Evolutionary conservation across 108 stramenopile species (phyloP).

Genomic region (Parietichytrium sp.): DNA sequence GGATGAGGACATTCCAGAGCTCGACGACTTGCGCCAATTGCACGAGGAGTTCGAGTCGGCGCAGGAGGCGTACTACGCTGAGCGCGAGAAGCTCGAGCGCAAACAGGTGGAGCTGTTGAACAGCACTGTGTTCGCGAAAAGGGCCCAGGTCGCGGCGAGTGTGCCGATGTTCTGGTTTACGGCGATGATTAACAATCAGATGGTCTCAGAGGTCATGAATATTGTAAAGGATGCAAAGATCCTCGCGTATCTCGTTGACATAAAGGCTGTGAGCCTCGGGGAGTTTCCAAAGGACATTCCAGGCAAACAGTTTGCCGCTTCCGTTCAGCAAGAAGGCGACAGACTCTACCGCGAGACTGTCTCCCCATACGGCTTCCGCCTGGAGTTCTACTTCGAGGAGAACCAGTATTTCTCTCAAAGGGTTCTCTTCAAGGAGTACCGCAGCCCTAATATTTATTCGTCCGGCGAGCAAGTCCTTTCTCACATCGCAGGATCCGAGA

Average conservation of each 20-base stretch:
- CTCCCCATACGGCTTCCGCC: not conserved
- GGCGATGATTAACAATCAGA: not conserved
- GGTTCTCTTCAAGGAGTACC: not conserved
- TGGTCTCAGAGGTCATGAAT: not conserved
- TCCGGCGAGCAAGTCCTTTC: not conserved
- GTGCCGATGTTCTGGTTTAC: slow-evolving; percentile 6
- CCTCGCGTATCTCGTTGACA: no score
- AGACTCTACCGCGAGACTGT: not conserved
- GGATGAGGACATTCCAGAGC: not conserved
- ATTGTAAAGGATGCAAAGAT: not conserved
- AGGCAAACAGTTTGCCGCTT: not conserved
- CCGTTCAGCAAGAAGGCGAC: no score
- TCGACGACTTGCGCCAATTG: not conserved
- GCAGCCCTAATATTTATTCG: not conserved
- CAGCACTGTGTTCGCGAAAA: slow-evolving; percentile 33
- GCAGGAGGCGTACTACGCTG: slow-evolving; percentile 17
- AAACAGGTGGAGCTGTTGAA: no score
- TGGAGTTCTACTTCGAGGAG: slow-evolving; percentile 17
- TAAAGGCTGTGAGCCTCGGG: no score
- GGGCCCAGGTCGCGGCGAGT: not conserved
- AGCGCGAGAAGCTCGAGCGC: slow-evolving; percentile 1
- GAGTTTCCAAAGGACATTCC: slow-evolving; percentile 21
- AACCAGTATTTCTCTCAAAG: not conserved
- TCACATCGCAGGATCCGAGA: not conserved
- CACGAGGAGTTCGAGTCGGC: not conserved